These are phyloP conservation scores for Penicillium herquei DNA, from an alignment of 495 filamentous ascomycete genomes.

Conservation along the genomic window DNA sequence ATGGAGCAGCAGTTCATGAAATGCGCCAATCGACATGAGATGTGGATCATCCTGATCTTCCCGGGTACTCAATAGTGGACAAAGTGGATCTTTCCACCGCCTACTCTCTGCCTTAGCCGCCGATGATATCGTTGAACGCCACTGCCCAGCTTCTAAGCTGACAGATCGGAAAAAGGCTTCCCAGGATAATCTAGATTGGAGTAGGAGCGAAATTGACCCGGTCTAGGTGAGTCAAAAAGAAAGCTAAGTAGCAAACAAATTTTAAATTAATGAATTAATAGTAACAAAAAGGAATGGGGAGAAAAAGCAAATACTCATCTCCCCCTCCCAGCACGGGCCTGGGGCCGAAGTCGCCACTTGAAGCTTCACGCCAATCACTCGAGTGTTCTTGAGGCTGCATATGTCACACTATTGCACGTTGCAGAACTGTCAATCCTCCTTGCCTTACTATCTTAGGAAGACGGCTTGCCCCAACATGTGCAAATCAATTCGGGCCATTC, in stretches of 20 bases:
- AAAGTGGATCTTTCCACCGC: conserved; percentile 6
- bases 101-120: background rate
- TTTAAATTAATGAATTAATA: background rate
- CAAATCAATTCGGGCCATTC: background rate
- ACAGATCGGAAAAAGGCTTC: too few relatives aligned
- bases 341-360: too few relatives aligned
- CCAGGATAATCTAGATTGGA: too few relatives aligned
- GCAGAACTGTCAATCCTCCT: conserved; percentile 3
- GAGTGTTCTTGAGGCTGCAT: conserved; percentile 3
- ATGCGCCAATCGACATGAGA: conserved; percentile 23
- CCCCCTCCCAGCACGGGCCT: too few relatives aligned
- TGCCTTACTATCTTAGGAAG: background rate
- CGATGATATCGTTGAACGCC: background rate
- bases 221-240: too few relatives aligned
- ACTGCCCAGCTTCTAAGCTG: background rate
- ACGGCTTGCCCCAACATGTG: background rate
- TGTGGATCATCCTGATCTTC: conserved; percentile 27
- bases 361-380: background rate
- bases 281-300: too few relatives aligned
- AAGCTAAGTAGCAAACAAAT: background rate
- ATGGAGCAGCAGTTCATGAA: conserved; percentile 29
- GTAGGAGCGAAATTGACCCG: too few relatives aligned
- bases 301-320: too few relatives aligned
- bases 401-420: conserved; percentile 5
- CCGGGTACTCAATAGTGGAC: conserved; percentile 33